Evolutionary conservation across 495 filamentous ascomycete genomes (phyloP).

Genomic region (Trypethelium eluteriae): DNA sequence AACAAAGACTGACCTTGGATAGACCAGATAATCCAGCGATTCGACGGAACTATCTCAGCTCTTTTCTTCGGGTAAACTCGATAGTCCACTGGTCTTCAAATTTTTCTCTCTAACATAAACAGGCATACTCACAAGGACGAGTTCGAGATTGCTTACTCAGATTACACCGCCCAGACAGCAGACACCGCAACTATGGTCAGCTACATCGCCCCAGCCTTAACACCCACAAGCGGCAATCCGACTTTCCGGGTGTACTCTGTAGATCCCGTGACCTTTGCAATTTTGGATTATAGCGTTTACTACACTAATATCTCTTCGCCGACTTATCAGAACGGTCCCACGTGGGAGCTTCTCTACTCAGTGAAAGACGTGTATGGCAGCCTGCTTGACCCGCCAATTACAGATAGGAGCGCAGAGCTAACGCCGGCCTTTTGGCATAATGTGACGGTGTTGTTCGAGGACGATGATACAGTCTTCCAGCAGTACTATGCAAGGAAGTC

Average conservation of each 20-base stretch:
- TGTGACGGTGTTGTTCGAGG: conserved; percentile 42
- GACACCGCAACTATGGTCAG: conserved; percentile 41
- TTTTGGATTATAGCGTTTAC: conserved; percentile 48
- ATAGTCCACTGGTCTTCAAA: conserved; percentile 10
- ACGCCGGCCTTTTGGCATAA: conserved; percentile 54
- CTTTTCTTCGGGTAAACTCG: conserved; percentile 43
- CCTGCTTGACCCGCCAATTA: conserved; percentile 37
- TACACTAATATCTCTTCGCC: conserved; percentile 44
- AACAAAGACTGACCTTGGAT: conserved; percentile 31
- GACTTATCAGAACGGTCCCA: conserved; percentile 37
- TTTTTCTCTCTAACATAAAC: not conserved
- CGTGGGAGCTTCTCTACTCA: conserved; percentile 48
- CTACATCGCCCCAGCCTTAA: conserved; percentile 48
- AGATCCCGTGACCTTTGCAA: conserved; percentile 47
- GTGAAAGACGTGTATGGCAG: conserved; percentile 47
- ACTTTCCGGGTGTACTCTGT: conserved; percentile 52
- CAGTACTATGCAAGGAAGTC: conserved; percentile 36
- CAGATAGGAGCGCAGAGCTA: conserved; percentile 37
- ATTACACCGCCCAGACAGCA: conserved; percentile 35
- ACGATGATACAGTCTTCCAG: conserved; percentile 35
- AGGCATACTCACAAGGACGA: conserved; percentile 51
- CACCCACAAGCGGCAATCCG: conserved; percentile 46
- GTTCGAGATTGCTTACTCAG: conserved; percentile 48
- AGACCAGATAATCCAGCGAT: conserved; percentile 49
- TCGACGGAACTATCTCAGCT: conserved; percentile 45